Evolutionary conservation across 2,329 filamentous ascomycete genomes (phyloP), one percentile per base, ranked within the genome.

Genomic region (Xenosphaeropsis pyriputrescens): DNA sequence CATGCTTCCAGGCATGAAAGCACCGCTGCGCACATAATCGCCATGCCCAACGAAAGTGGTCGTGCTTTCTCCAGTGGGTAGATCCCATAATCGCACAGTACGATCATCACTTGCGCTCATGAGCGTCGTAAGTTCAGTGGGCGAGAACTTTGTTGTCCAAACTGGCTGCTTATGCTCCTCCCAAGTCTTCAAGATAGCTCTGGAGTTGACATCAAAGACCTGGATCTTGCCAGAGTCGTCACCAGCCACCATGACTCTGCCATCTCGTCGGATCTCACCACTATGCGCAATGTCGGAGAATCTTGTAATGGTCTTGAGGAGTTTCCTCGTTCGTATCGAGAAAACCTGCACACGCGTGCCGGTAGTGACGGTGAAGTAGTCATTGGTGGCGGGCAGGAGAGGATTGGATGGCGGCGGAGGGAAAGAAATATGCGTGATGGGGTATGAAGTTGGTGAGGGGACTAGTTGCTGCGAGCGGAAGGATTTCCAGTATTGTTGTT

Each of bases 151-250:
- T 34, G 86, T 89, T 17, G 80, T 75, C 79, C 89, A 95, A 17
- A 93, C 85, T 12, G 91, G 85, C 67, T 93, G 88, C 62, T 86
- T 88, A 64, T 96, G 89, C 49, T 88, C 76, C 45, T 79, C 77
- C 89, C 91, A 98, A 37, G 89, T 95, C 65, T 91, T 89, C 50
- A 98, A 64, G 47, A 98, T 94, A 3, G 86, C 86, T 45, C 91
- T 73, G 40, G 86, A 89, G 55, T 71, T 78, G 37, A 93, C 76
- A 54, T 98, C 91, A 54, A 96, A 98, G 11, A 95, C 86, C 60
- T 98, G 93, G 47, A 98, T 84, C 44, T 80, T 78, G 40, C 93
- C 93, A 31, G 76, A 81, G 55, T 95, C 89, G 49, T 95, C 89
- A 50, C 89, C 89, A 22, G 89, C 86, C 29, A 93, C 80, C 49